These are phyloP conservation scores for Pilaira anomala DNA, from an alignment of 192 early-diverging fungal species.

Conservation along the genomic window DNA sequence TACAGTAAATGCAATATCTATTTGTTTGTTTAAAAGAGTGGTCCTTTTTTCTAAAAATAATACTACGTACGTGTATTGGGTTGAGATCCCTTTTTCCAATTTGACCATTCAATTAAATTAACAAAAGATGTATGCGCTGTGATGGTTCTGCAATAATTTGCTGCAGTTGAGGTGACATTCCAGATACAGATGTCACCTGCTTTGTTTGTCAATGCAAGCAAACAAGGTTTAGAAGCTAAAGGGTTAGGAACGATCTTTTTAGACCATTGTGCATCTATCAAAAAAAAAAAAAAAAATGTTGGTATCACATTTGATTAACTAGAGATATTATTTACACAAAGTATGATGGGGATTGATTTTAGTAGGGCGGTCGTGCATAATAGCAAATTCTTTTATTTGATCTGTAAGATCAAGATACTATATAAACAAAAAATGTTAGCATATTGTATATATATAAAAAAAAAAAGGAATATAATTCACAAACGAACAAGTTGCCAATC, in stretches of 20 bases:
- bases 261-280: slow-evolving; percentile 1
- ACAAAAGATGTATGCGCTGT: neutral
- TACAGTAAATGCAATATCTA: slow-evolving; percentile 10
- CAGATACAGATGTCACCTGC: neutral
- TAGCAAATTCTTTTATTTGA: neutral
- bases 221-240: neutral
- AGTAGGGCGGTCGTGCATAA: neutral
- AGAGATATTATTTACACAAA: neutral
- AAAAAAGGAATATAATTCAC: neutral
- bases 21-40: neutral
- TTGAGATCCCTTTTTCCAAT: neutral
- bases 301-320: no score
- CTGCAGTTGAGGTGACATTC: neutral
- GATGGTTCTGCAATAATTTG: neutral
- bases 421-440: neutral
- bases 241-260: neutral
- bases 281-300: neutral
- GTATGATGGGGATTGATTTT: neutral
- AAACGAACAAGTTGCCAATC: slow-evolving; percentile 9
- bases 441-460: no score
- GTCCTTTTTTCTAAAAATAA: neutral
- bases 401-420: slow-evolving; percentile 2
- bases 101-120: slow-evolving; percentile 12
- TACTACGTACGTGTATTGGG: neutral
- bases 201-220: slow-evolving; percentile 4